Evolutionary conservation across 1,284 basidiomycete species (phyloP), one percentile per base, ranked within the genome.

Genomic region (Papiliotrema terrestris): DNA sequence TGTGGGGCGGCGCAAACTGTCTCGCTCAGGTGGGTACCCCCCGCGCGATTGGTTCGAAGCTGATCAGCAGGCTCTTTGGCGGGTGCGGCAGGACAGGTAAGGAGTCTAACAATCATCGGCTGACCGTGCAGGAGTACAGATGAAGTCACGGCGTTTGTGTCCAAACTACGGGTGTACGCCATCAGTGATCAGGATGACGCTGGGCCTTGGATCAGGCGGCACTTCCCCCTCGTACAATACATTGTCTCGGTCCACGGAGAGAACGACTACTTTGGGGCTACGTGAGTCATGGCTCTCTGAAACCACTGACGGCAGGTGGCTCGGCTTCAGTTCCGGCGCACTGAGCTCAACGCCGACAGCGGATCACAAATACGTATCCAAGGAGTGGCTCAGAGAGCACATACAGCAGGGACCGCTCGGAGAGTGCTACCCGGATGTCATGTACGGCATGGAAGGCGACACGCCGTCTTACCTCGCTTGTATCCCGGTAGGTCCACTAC

Each of bases 101-200:
- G 13, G n/a, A n/a, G n/a, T n/a, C n/a, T n/a, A n/a, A n/a, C n/a
- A n/a, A n/a, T n/a, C n/a, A n/a, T n/a, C n/a, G n/a, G n/a, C n/a
- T n/a, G n/a, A n/a, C n/a, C n/a, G n/a, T n/a, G n/a, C n/a, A n/a
- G n/a, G n/a, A n/a, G n/a, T n/a, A n/a, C 37, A 14, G 51, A 53
- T n/a, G 38, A 56, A n/a, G 15, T 59, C 13, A 47, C 46, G 6
- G 37, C 29, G 22, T 56, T 59, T 38, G 38, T 46, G 15, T 22
- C 13, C 29, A 56, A 51, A 41, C 22, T 59, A 22, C 38, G 42
- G n/a, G 57, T 61, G 5, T 59, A 61, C 38, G 57, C 51, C 14
- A 61, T 61, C 43, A 56, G 54, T 47, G 60, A 59, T 46, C 59
- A 57, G 53, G 57, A 55, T 29, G 57, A 55, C 26, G 57, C 51